phyloP scores from a whole-genome alignment of 768 basidiomycete genomes.

The Imleria badia region DNA sequence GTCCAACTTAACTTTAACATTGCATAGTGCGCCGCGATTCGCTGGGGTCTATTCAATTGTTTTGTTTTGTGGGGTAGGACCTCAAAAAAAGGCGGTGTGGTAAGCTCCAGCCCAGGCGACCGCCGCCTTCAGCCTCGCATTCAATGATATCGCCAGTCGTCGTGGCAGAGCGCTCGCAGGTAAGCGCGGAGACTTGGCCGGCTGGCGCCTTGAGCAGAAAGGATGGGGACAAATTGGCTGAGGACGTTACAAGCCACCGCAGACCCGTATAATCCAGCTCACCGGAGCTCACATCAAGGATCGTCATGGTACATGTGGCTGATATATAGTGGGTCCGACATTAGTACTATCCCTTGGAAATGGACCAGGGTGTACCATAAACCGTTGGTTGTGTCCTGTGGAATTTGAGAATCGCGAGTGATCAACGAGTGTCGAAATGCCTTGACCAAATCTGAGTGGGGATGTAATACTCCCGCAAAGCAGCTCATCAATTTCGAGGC shows the following conservation, averaged over 20 bases:
- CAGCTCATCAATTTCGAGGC: constrained; percentile 58
- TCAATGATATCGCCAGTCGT: not conserved
- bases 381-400: not conserved
- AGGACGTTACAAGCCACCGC: too few relatives aligned
- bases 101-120: not conserved
- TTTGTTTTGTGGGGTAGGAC: not conserved
- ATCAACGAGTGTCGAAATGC: too few relatives aligned
- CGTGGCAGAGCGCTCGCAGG: not conserved
- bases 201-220: not conserved
- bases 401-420: too few relatives aligned
- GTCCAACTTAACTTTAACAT: not conserved
- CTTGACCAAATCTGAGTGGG: not conserved
- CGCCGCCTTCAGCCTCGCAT: not conserved
- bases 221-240: too few relatives aligned
- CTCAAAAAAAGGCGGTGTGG: not conserved
- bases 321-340: not conserved
- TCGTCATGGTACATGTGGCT: not conserved
- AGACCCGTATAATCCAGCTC: too few relatives aligned
- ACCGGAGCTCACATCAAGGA: not conserved
- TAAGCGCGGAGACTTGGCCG: not conserved
- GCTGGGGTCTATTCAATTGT: not conserved
- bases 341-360: not conserved
- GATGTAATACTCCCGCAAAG: not conserved
- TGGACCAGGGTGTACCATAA: not conserved
- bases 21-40: too few relatives aligned